Base-by-base conservation (phyloP, 768 basidiomycete species). In the Lactarius psammicola region DNA sequence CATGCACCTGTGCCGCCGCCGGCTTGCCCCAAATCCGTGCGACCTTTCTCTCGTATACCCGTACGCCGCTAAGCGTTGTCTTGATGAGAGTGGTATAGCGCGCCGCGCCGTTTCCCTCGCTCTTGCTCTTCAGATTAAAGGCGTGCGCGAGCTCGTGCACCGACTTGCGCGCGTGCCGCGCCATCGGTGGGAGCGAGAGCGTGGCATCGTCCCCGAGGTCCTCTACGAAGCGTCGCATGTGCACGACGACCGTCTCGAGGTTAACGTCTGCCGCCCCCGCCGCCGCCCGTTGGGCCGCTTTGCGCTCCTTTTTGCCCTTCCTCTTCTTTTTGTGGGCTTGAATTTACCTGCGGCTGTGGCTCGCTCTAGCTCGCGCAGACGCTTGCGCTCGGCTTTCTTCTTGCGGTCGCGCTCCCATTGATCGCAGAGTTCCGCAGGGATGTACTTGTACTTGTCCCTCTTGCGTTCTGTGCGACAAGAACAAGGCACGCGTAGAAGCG, bases 91-190 rank as follows among this genome's bases (percentile, higher is more conserved):
- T 90, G 36, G 89, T 92, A 78, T 92, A 95, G 69, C 95, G 78
- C 54, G 71, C 73, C n/a, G 76, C 75, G 0, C 88, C 94, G 2
- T 80, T 75, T 0, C 93, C 94, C 64, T 87, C 86, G 72, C 92
- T 94, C 68, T 81, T 71, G 68, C 90, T 94, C 77, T 87, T 89
- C 75, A 98, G 65, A n/a, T 83, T 83, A 74, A 96, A 97, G 64
- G 84, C 86, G 9, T 72, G 60, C n/a, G 93, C 93, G 72, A 97
- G 76, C 72, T 92, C 83, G 72, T 98, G 95, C 0, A 95, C 82
- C 51, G 77, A 78, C 78, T 85, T 88, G 69, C 95, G 80, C 68
- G 83, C 83, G 63, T 79, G 79, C 77, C 89, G n/a, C n/a, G n/a
- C 80, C 79, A 91, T 87, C 8, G 95, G 90, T 1, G 94, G 94